These are phyloP conservation scores for Dujonia santamariae DNA, from an alignment of 1,139 yeast genomes.

Conservation along the genomic window DNA sequence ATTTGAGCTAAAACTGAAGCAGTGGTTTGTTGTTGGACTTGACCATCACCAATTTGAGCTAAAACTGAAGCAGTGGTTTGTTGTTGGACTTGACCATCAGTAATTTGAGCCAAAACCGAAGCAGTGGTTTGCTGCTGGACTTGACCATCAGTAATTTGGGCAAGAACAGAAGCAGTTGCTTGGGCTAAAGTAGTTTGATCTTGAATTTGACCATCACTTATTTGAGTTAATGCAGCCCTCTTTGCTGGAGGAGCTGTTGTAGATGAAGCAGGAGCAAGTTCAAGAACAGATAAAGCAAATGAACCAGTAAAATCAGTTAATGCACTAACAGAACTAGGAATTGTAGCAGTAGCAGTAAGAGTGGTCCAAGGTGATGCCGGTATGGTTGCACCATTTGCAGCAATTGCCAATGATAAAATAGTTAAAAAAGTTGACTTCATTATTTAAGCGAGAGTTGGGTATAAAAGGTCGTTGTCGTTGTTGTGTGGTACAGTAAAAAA, in stretches of 20 bases:
- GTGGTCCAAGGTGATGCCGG: conserved; percentile 24
- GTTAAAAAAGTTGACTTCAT: conserved; percentile 9
- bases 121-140: conserved; percentile 25
- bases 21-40: conserved; percentile 30
- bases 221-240: conserved; percentile 16
- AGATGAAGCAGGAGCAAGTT: conserved; percentile 16
- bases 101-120: conserved; percentile 27
- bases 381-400: conserved; percentile 19
- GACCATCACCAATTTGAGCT: conserved; percentile 44
- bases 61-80: conserved; percentile 28
- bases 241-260: conserved; percentile 15
- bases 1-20: conserved; percentile 34
- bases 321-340: conserved; percentile 19
- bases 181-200: conserved; percentile 19
- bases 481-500: no score
- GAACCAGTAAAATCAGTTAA: conserved; percentile 22
- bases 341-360: conserved; percentile 26
- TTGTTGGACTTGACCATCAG: conserved; percentile 40
- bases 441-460: conserved; percentile 3
- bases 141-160: conserved; percentile 45
- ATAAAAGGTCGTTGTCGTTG: no score
- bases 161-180: conserved; percentile 21
- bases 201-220: conserved; percentile 26
- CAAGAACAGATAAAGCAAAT: conserved; percentile 25
- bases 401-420: conserved; percentile 12